Conservation (phyloP, 148 eudicot species). For the Polygonum aviculare region DNA sequence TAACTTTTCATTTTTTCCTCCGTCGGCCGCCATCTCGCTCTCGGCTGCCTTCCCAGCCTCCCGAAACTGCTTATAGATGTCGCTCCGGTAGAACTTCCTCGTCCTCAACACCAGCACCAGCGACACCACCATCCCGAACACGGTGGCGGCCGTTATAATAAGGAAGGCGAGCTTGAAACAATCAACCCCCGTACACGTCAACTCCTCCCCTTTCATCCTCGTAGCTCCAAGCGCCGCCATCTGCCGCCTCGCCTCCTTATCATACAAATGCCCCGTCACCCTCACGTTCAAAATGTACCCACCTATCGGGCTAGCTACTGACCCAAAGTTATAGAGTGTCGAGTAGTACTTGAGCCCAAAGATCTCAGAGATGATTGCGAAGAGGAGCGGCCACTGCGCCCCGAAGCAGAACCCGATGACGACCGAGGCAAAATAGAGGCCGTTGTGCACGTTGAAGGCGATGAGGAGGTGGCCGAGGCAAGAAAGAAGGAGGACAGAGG, state of each 20-base stretch:
- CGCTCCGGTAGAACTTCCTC: constrained; percentile 29
- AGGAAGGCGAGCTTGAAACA: constrained; percentile 33
- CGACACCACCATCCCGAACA: constrained; percentile 26
- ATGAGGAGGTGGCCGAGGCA: constrained; percentile 33
- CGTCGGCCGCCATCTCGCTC: constrained; percentile 8
- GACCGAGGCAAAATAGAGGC: constrained; percentile 31
- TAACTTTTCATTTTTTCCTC: not conserved
- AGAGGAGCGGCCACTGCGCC: constrained; percentile 35
- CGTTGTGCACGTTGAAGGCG: constrained; percentile 26
- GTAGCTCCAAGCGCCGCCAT: constrained; percentile 13
- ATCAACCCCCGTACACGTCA: constrained; percentile 21
- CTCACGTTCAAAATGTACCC: constrained; percentile 31
- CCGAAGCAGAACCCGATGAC: constrained; percentile 35
- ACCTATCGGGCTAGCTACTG: constrained; percentile 36
- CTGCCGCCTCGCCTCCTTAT: constrained; percentile 23
- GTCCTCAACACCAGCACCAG: constrained; percentile 30
- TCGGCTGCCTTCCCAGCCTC: constrained; percentile 10
- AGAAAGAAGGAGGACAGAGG: constrained; percentile 23
- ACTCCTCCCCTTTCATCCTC: constrained; percentile 15
- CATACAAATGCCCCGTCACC: constrained; percentile 29
- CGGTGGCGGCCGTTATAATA: constrained; percentile 28
- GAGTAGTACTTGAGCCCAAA: constrained; percentile 35
- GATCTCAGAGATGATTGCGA: constrained; percentile 30
- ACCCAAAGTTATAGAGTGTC: constrained; percentile 35
- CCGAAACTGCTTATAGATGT: constrained; percentile 34